Base-by-base conservation (phyloP, 2,329 filamentous ascomycete species). In the Chalaropsis ovoidea region DNA sequence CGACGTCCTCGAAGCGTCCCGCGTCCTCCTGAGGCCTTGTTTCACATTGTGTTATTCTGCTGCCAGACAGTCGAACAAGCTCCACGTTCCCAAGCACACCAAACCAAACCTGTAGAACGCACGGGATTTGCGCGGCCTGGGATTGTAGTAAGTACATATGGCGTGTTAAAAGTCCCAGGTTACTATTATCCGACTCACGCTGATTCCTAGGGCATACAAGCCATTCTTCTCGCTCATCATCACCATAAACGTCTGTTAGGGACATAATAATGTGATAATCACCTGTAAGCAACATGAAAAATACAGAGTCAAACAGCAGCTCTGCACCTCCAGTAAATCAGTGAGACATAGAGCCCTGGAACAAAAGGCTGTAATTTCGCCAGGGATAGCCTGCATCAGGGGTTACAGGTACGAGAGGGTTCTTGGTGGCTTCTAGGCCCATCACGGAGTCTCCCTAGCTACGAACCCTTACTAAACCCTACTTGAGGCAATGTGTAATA, bases 381-480 rank as follows among this genome's bases (percentile, higher is more conserved):
- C 10, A 24, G 47, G 47, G 3, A 24, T 7, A 13, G 6, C 15
- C 8, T 52, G 22, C 47, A 52, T 52, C 47, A 52, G 47, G 47
- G 47, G 47, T 19, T 52, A 13, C 35, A 39, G 8, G 35, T 10
- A 39, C 1, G 35, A 39, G 3, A 39, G 4, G 43, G 17, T 52
- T 63, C 61, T 49, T 63, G 24, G 15, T 43, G 45, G 43, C 27
- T 63, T 63, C 61, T 63, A 63, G 61, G 17, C 61, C 43, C 27
- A 19, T 7, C n/a, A 8, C 3, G 15, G 6, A n/a, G 3, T n/a
- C 13, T 27, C 15, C 3, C 11, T 56, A 47, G 17, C 2, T 47
- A n/a, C 10, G 15, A 47, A 5, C 13, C 43, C 43, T 13, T 11
- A 43, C 3, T 43, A 10, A 43, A 13, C 42, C 42, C 17, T 43